phyloP scores from a whole-genome alignment of 1,284 basidiomycete species.

The Trichosporon ovoides region DNA sequence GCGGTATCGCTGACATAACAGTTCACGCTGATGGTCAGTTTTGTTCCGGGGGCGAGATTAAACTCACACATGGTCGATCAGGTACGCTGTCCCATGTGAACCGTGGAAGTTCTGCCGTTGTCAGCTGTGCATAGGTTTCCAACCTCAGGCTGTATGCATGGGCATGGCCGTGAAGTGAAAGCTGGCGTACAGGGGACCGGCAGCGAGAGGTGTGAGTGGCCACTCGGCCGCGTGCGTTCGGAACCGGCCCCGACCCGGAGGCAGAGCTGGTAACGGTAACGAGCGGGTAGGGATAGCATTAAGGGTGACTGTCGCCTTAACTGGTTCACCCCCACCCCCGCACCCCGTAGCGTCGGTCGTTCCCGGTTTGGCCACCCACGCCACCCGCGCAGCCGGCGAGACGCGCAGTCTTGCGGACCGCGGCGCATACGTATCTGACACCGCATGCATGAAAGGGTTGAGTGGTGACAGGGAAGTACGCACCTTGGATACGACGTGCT shows the following conservation, averaged over 20 bases:
- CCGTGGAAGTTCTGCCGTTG: constrained; percentile 59
- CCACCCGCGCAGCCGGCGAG: background rate
- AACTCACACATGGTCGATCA: constrained; percentile 83
- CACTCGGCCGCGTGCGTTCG: background rate
- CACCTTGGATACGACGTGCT: constrained; percentile 86
- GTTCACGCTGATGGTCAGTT: constrained; percentile 65
- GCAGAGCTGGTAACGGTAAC: background rate
- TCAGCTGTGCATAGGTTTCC: background rate
- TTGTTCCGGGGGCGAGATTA: background rate
- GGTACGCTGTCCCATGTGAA: constrained; percentile 89
- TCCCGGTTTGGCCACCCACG: background rate
- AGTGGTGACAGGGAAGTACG: constrained; percentile 40
- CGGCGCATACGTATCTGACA: too few relatives aligned
- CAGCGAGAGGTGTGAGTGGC: too few relatives aligned
- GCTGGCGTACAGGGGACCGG: too few relatives aligned
- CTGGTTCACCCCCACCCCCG: background rate
- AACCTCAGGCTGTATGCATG: background rate
- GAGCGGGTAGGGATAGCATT: constrained; percentile 4
- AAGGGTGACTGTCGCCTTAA: background rate
- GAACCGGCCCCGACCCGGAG: background rate
- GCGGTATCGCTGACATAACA: constrained; percentile 71
- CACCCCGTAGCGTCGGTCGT: background rate
- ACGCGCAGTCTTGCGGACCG: background rate
- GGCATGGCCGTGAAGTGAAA: too few relatives aligned
- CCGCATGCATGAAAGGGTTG: background rate